These are phyloP conservation scores for Linnemannia zychae DNA, from an alignment of 192 early-diverging fungal genomes.

Conservation along the genomic window DNA sequence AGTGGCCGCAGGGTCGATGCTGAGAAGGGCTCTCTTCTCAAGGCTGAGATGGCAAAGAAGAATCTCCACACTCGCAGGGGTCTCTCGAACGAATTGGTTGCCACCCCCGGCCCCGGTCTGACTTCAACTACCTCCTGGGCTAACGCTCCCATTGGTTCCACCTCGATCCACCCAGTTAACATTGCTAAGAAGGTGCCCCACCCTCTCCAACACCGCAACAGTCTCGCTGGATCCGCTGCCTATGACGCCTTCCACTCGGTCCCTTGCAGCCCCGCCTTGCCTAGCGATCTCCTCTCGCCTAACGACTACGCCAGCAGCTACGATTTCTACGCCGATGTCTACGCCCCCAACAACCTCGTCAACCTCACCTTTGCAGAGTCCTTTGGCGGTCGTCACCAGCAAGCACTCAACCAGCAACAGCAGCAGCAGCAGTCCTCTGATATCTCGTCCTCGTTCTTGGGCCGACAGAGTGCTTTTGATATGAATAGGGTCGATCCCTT, in stretches of 20 bases:
- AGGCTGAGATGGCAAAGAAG: constrained; percentile 99
- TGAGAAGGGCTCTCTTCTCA: constrained; percentile 87
- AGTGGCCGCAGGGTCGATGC: constrained; percentile 94
- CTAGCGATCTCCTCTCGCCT: constrained; percentile 70
- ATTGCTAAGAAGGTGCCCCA: constrained; percentile 41
- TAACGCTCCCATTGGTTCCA: constrained; percentile 47
- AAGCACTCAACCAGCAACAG: constrained; percentile 50
- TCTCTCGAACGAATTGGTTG: constrained; percentile 64
- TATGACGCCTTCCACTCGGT: constrained; percentile 60
- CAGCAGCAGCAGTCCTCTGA: constrained; percentile 49
- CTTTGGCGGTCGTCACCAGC: constrained; percentile 50
- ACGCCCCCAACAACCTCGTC: constrained; percentile 58
- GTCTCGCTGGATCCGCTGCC: constrained; percentile 48
- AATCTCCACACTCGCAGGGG: constrained; percentile 95
- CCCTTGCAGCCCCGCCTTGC: constrained; percentile 61
- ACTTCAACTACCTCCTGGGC: constrained; percentile 8
- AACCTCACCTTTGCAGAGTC: constrained; percentile 60
- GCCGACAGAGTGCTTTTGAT: constrained; percentile 42
- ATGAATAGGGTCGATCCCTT: constrained; percentile 49
- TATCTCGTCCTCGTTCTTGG: constrained; percentile 41
- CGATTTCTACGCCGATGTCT: constrained; percentile 66
- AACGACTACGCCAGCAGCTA: constrained; percentile 63
- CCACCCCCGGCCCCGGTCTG: constrained; percentile 27
- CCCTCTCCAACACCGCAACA: constrained; percentile 55
- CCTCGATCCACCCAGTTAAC: constrained; percentile 51